Base-by-base conservation (phyloP, 2,329 filamentous ascomycete genomes). In the Hypomyces rosellus region DNA sequence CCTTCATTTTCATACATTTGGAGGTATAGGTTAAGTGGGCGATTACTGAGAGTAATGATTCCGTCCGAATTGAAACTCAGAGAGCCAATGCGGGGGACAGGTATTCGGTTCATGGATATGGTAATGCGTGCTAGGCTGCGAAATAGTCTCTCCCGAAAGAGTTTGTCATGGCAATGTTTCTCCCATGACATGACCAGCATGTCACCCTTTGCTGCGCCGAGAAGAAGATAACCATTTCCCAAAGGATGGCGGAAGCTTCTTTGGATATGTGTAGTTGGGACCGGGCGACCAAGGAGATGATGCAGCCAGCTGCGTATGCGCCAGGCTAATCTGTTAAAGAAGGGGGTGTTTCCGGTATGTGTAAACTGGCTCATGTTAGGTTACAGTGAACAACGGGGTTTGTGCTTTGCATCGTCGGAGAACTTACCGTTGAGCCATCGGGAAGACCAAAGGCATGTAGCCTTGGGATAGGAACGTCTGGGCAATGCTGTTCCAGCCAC, bases 401-500 rank as follows among this genome's bases (percentile, higher is more conserved):
- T 30, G 3, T 30, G 25, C 25, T 30, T 25, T 11, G 9, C 8
- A 30, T 4, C 34, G 22, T 16, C 4, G 14, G 3, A 16, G 3
- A 36, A 40, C 52, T 52, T 49, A 54, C 51, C 11, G 43, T 33
- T 15, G 16, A 25, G 14, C 40, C 25, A 12, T 45, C 51, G 2
- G 52, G 49, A 4, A 60, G 51, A 9, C 56, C 55, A 37, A 60
- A 57, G n/a, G 50, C 55, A 34, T 40, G 55, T 4, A 59, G 57
- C 2, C 55, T 53, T 46, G 67, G 67, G 22, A 68, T 65, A 12
- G 64, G 65, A 22, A 74, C 56, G 37, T 57, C 47, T 8, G 66
- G 65, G 51, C 65, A 72, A 43, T 71, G 56, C 14, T 67, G 57
- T 36, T 66, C 55, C 4, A 73, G 57, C 67, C 66, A 72, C 18